These are phyloP conservation scores for Phytophthora podocarpi DNA, from an alignment of 352 stramenopile species.

Conservation along the genomic window DNA sequence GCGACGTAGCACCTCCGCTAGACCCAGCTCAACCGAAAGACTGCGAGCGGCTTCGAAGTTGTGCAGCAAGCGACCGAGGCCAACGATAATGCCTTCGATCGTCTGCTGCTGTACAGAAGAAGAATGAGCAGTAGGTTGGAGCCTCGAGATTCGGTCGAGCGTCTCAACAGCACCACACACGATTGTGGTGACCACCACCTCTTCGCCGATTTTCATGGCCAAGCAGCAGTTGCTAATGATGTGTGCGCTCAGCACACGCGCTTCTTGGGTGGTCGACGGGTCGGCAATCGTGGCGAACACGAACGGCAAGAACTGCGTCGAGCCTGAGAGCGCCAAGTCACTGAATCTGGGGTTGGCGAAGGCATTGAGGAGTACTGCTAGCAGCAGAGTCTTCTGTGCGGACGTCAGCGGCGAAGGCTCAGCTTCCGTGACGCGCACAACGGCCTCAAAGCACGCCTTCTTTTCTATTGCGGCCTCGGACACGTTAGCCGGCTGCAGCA, in stretches of 20 bases:
- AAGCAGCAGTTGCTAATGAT: conserved; percentile 80
- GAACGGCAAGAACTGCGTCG: conserved; percentile 66
- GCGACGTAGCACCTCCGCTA: conserved; percentile 66
- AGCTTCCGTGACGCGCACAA: conserved; percentile 44
- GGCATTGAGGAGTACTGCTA: conserved; percentile 69
- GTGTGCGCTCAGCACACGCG: conserved; percentile 58
- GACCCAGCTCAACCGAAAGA: conserved; percentile 65
- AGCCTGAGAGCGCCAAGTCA: conserved; percentile 52
- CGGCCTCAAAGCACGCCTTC: conserved; percentile 55
- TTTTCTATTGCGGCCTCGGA: conserved; percentile 35
- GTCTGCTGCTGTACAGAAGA: conserved; percentile 42
- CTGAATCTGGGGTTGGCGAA: conserved; percentile 60
- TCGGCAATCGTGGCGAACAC: conserved; percentile 64
- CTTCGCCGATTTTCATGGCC: conserved; percentile 66
- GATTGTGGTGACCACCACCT: conserved; percentile 72
- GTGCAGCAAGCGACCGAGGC: conserved; percentile 63
- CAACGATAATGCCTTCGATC: conserved; percentile 68
- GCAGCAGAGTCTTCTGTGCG: conserved; percentile 58
- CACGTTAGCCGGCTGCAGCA: conserved; percentile 42
- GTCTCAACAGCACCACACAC: conserved; percentile 74
- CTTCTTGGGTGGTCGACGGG: conserved; percentile 37
- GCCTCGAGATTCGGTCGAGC: conserved; percentile 60
- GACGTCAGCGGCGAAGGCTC: conserved; percentile 33
- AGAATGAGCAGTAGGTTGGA: conserved; percentile 35
- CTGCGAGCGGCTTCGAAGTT: conserved; percentile 65